Base-by-base conservation (phyloP, 768 basidiomycete genomes). In the Lactarius pseudohatsudake region DNA sequence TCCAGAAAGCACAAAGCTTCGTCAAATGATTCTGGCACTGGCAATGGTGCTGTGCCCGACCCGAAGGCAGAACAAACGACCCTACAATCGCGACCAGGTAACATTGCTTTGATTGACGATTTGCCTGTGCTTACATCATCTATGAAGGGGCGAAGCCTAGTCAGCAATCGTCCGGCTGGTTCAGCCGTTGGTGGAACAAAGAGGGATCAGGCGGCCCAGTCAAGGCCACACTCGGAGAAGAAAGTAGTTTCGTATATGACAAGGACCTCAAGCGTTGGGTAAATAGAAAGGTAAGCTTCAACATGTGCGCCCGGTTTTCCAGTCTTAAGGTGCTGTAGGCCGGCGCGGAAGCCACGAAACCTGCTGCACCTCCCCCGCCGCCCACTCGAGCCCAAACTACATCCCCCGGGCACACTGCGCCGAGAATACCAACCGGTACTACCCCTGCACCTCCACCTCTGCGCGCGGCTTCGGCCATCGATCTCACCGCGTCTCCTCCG, bases 191-290 rank as follows among this genome's bases (percentile, higher is more conserved):
- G 79, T 96, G 91, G 87, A 90, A 84, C 72, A 86, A 87, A 59
- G 87, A 89, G 18, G 71, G 81, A 4, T 70, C 80, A 7, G 80
- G 86, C 10, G 92, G 83, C 10, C 95, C 96, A 2, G 79, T 96
- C 64, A 91, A 88, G 74, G 97, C 96, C 22, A 98, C 90, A 71
- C 84, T 99, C 30, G 97, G 97, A 9, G 94, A 98, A 71, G 87
- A 95, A 74, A 94, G 80, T 32, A 81, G 87, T 32, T 96, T 98
- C 79, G 90, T 93, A 73, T 99, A 92, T 74, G 97, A 99, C 74
- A 88, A 91, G 72, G 94, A 97, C n/a, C 83, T 89, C 66, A 95
- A 96, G 75, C 86, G 90, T 68, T 99, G 97, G 97, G 88, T 99
- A 32, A 95, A 97, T 76, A 96, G 91, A 77, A 94, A 90, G 80